Conservation (phyloP, 768 basidiomycete genomes). For the Pleurotus pulmonarius region DNA sequence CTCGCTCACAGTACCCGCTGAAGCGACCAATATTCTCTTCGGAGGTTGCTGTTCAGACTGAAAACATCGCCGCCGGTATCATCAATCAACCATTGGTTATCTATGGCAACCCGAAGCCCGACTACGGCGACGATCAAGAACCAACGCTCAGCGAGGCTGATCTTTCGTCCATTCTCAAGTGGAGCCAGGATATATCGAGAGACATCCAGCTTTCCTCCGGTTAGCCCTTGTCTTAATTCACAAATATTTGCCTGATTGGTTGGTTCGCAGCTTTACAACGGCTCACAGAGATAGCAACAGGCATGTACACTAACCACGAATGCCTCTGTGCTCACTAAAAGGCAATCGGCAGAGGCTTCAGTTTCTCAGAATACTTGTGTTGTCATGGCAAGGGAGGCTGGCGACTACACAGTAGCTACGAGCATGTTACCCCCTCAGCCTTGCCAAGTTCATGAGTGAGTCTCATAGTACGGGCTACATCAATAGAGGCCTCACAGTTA, state of each 20-base stretch:
- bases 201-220: slow-evolving; percentile 69
- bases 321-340: too few species aligned
- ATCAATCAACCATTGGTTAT: slow-evolving; percentile 20
- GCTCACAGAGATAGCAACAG: slow-evolving; percentile 69
- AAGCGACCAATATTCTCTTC: slow-evolving; percentile 55
- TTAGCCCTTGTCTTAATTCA: slow-evolving; percentile 15
- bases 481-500: background rate
- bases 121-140: slow-evolving; percentile 48
- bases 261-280: slow-evolving; percentile 50
- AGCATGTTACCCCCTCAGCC: slow-evolving; percentile 55
- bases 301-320: slow-evolving; percentile 24
- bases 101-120: slow-evolving; percentile 27
- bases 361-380: slow-evolving; percentile 67
- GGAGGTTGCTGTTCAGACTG: slow-evolving; percentile 66
- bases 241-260: background rate
- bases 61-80: slow-evolving; percentile 27
- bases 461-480: slow-evolving; percentile 3
- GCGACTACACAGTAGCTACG: slow-evolving; percentile 69
- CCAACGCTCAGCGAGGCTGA: slow-evolving; percentile 57
- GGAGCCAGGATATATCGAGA: slow-evolving; percentile 72
- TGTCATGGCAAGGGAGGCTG: slow-evolving; percentile 64
- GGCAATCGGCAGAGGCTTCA: slow-evolving; percentile 44
- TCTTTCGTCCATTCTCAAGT: slow-evolving; percentile 65
- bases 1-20: slow-evolving; percentile 40
- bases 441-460: slow-evolving; percentile 70